phyloP scores from a whole-genome alignment of 2,329 filamentous ascomycete genomes.

The Penicillium sclerotigenum region DNA sequence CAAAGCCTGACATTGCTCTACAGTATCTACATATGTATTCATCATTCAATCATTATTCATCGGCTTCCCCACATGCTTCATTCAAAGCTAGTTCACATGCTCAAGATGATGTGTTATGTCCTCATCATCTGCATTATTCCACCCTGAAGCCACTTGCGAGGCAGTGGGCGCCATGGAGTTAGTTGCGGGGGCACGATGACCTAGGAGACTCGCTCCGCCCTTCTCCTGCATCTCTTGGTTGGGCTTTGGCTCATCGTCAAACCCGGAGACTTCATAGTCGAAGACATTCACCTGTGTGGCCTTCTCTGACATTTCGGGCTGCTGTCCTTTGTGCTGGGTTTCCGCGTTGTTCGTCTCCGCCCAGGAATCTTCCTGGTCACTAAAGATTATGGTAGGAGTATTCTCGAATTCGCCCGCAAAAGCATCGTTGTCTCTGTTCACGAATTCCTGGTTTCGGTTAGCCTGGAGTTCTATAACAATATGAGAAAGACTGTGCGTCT shows the following conservation, averaged over 20 bases:
- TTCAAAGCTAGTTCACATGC: constrained; percentile 5
- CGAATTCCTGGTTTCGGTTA: constrained; percentile 42
- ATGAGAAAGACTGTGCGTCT: constrained; percentile 1
- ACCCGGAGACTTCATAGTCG: constrained; percentile 39
- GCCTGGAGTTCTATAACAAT: background rate
- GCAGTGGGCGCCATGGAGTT: constrained; percentile 8
- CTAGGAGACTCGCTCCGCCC: constrained; percentile 23
- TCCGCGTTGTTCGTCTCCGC: constrained; percentile 1
- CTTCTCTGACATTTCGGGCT: constrained; percentile 2
- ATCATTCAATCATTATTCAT: constrained; percentile 22
- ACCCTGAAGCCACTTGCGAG: constrained; percentile 7
- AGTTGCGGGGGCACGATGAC: constrained; percentile 7
- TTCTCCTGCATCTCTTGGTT: constrained; percentile 43
- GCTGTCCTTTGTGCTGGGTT: background rate
- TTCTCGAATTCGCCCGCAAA: constrained; percentile 39
- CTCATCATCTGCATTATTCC: constrained; percentile 11
- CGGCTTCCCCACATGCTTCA: background rate
- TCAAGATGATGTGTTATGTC: constrained; percentile 15
- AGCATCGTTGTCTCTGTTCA: constrained; percentile 48
- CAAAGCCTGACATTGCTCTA: background rate
- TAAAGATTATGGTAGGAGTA: constrained; percentile 9
- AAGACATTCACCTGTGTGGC: constrained; percentile 35
- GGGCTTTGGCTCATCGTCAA: constrained; percentile 30
- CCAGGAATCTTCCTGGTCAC: constrained; percentile 5
- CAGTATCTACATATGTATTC: constrained; percentile 1